phyloP scores from a whole-genome alignment of 1,284 basidiomycete species.

The Crucibulum parvulum region DNA sequence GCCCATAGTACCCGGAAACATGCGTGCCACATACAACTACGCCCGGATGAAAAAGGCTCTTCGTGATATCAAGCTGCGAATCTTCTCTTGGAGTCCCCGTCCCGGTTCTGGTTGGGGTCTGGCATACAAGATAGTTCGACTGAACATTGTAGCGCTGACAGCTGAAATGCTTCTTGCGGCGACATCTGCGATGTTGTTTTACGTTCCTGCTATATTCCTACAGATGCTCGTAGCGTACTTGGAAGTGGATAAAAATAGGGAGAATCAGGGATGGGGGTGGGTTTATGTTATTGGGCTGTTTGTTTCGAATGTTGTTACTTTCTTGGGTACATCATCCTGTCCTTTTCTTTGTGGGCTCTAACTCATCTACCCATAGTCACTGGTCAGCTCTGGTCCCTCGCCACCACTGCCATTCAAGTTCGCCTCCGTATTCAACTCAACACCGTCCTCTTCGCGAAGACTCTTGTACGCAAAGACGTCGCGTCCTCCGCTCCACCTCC shows the following conservation, averaged over 20 bases:
- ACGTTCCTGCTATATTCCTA: conserved; percentile 81
- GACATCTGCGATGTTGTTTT: conserved; percentile 74
- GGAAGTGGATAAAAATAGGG: conserved; percentile 63
- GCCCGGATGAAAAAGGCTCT: conserved; percentile 52
- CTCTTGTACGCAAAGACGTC: conserved; percentile 87
- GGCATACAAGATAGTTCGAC: conserved; percentile 59
- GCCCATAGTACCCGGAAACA: conserved; percentile 75
- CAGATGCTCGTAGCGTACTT: conserved; percentile 76
- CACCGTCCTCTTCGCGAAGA: conserved; percentile 88
- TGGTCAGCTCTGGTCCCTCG: conserved; percentile 72
- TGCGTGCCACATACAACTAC: conserved; percentile 72
- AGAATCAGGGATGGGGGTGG: conserved; percentile 74
- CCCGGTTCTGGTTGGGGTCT: conserved; percentile 71
- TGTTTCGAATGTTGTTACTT: conserved; percentile 63
- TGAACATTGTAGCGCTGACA: conserved; percentile 53
- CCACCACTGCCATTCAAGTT: conserved; percentile 76
- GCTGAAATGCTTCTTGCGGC: conserved; percentile 64
- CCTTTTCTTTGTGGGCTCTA: neutral
- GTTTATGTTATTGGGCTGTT: conserved; percentile 78
- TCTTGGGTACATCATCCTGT: conserved; percentile 55
- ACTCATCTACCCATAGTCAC: conserved; percentile 38
- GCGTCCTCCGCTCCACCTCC: conserved; percentile 61
- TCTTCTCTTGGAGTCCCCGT: conserved; percentile 53
- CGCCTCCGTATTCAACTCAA: conserved; percentile 86
- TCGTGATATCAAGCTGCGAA: conserved; percentile 46